Percentiles rank a stretch among this genome's conserved stretches.
Evolutionary conservation across 1,284 basidiomycete genomes (phyloP).

Genomic region (Trichosporon sp.): DNA sequence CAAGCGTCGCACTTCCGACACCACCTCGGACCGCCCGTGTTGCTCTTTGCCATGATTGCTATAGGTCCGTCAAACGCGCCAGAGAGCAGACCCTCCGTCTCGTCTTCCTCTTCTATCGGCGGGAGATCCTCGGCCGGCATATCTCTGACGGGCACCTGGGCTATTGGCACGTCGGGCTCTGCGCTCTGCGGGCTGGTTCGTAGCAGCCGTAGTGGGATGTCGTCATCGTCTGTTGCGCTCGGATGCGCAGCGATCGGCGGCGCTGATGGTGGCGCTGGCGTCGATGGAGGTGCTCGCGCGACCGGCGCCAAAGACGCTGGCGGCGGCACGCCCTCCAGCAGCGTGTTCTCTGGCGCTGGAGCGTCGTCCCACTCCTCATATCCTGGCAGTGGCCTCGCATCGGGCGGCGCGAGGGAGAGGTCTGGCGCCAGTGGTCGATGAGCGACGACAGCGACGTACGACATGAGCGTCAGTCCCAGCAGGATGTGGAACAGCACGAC

Average conservation of each 20-base stretch:
- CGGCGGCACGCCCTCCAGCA: constrained; percentile 10
- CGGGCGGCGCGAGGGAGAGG: constrained; percentile 24
- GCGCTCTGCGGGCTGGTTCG: constrained; percentile 13
- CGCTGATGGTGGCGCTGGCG: too few species aligned
- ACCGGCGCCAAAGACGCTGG: not conserved
- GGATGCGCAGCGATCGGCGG: not conserved
- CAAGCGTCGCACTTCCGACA: constrained; percentile 44
- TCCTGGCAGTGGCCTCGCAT: constrained; percentile 14
- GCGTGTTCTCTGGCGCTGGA: not conserved
- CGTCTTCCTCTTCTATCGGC: constrained; percentile 3
- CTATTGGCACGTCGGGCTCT: constrained; percentile 17
- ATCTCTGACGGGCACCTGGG: too few species aligned
- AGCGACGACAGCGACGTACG: constrained; percentile 23
- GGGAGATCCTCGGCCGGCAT: too few species aligned
- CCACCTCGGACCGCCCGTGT: constrained; percentile 36
- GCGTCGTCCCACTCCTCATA: not conserved
- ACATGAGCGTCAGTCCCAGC: constrained; percentile 23
- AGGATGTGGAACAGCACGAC: constrained; percentile 26
- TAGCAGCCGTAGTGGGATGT: constrained; percentile 30
- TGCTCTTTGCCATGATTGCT: constrained; percentile 33
- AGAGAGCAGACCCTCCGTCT: constrained; percentile 9
- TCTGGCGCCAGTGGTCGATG: constrained; percentile 29
- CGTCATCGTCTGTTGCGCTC: constrained; percentile 20
- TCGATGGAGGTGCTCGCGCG: not conserved
- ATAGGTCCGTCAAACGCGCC: not conserved